Conservation (phyloP, 2,329 filamentous ascomycete species). For the Macroventuria anomochaeta region DNA sequence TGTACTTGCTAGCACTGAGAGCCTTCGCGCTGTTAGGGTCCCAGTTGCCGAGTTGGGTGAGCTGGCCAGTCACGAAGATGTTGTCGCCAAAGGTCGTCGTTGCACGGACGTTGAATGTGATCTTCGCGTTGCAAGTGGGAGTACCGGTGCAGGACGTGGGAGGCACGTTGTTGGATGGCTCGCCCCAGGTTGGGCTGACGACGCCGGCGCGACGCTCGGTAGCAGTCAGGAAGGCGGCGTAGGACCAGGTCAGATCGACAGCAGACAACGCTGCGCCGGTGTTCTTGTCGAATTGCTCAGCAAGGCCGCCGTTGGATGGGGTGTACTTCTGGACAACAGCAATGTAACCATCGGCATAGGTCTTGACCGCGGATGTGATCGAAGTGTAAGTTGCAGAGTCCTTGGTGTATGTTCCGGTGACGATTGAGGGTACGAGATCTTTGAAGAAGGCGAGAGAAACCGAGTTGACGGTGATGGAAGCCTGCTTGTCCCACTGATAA, state of each 20-base stretch:
- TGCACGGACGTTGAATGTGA: conserved; percentile 58
- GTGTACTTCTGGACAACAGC: conserved; percentile 58
- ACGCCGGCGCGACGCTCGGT: conserved; percentile 22
- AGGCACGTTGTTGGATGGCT: conserved; percentile 55
- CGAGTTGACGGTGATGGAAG: conserved; percentile 68
- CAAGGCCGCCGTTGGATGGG: conserved; percentile 65
- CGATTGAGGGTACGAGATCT: conserved; percentile 63
- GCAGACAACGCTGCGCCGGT: conserved; percentile 64
- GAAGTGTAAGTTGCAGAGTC: conserved; percentile 60
- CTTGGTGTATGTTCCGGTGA: conserved; percentile 69
- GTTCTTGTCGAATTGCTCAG: conserved; percentile 69
- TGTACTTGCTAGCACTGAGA: conserved; percentile 53
- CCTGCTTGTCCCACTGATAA: conserved; percentile 70
- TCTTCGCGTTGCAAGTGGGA: conserved; percentile 31
- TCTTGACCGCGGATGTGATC: conserved; percentile 66
- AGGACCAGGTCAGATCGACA: conserved; percentile 74
- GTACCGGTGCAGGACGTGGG: conserved; percentile 31
- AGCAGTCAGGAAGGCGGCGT: conserved; percentile 69
- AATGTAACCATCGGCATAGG: conserved; percentile 67
- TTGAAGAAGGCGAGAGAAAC: conserved; percentile 76
- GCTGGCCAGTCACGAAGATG: conserved; percentile 54
- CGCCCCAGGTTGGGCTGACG: conserved; percentile 25
- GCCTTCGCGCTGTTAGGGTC: conserved; percentile 47
- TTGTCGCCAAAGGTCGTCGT: conserved; percentile 58
- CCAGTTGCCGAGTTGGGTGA: conserved; percentile 54